Evolutionary conservation across 352 stramenopile genomes (phyloP).

Genomic region (Phytophthora fragariae): DNA sequence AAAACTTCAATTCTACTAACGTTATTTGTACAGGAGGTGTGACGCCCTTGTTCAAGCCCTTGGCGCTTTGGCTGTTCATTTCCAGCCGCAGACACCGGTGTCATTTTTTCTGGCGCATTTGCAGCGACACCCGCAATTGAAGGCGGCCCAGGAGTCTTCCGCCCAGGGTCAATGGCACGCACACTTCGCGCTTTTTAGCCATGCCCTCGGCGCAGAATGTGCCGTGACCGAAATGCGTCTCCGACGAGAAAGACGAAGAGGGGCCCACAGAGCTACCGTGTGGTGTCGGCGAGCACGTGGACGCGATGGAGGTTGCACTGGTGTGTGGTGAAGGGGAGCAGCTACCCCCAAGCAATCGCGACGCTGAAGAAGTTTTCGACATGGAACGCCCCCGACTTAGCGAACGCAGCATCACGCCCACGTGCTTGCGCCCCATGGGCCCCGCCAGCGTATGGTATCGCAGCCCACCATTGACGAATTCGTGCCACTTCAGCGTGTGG

Average conservation of each 20-base stretch:
- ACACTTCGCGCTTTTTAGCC: constrained; percentile 55
- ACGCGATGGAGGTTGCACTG: constrained; percentile 31
- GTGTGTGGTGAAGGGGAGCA: constrained; percentile 41
- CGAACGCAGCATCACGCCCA: constrained; percentile 64
- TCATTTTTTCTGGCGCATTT: constrained; percentile 50
- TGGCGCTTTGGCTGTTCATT: constrained; percentile 19
- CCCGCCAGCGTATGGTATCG: constrained; percentile 68
- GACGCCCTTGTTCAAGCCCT: not conserved
- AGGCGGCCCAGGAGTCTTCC: constrained; percentile 67
- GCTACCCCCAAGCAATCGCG: constrained; percentile 29
- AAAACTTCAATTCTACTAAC: constrained; percentile 10
- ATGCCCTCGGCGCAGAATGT: constrained; percentile 71
- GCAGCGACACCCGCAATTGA: constrained; percentile 64
- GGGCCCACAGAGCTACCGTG: constrained; percentile 27
- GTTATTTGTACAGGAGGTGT: not conserved
- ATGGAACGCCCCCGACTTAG: constrained; percentile 35
- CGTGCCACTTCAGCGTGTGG: constrained; percentile 72
- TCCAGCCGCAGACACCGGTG: not conserved
- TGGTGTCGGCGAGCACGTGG: constrained; percentile 45
- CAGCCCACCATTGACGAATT: constrained; percentile 73
- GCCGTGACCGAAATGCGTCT: constrained; percentile 68
- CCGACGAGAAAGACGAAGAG: constrained; percentile 40
- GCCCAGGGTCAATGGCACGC: constrained; percentile 69
- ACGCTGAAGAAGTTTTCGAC: constrained; percentile 44
- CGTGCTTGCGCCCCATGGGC: constrained; percentile 64